These are phyloP conservation scores for Byssochlamys sp. DNA, from an alignment of 2,329 filamentous ascomycete species.

Conservation along the genomic window DNA sequence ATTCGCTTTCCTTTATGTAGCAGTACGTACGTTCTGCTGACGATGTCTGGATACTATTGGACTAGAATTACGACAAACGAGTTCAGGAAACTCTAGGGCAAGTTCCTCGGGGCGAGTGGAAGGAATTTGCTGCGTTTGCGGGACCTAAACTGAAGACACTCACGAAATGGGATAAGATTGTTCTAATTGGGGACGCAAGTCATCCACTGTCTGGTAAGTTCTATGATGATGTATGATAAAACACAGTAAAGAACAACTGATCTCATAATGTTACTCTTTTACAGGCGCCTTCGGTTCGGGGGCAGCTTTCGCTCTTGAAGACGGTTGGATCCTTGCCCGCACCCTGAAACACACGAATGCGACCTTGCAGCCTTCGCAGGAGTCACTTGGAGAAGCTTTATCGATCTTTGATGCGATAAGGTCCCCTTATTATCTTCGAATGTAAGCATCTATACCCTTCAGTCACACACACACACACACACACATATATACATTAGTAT, in stretches of 20 bases:
- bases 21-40: not conserved
- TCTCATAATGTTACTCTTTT: not conserved
- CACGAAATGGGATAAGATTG: slow-evolving; percentile 37
- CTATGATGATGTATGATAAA: not conserved
- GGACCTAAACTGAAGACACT: slow-evolving; percentile 36
- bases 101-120: slow-evolving; percentile 35
- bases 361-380: not conserved
- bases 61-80: slow-evolving; percentile 33
- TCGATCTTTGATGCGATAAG: slow-evolving; percentile 29
- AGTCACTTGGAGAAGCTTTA: slow-evolving; percentile 19
- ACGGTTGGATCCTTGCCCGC: slow-evolving; percentile 35
- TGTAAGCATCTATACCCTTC: slow-evolving; percentile 15
- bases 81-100: slow-evolving; percentile 30
- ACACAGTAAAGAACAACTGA: not conserved
- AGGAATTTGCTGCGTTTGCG: slow-evolving; percentile 41
- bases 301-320: slow-evolving; percentile 22
- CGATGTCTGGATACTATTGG: not conserved
- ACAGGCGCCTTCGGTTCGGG: slow-evolving; percentile 36
- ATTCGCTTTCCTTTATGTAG: not conserved
- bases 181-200: slow-evolving; percentile 47
- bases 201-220: slow-evolving; percentile 42
- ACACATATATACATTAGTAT: not conserved
- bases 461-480: no score
- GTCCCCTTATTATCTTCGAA: slow-evolving; percentile 30
- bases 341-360: slow-evolving; percentile 16